phyloP scores from a whole-genome alignment of 139 green algal species.

The Closterium sp. region DNA sequence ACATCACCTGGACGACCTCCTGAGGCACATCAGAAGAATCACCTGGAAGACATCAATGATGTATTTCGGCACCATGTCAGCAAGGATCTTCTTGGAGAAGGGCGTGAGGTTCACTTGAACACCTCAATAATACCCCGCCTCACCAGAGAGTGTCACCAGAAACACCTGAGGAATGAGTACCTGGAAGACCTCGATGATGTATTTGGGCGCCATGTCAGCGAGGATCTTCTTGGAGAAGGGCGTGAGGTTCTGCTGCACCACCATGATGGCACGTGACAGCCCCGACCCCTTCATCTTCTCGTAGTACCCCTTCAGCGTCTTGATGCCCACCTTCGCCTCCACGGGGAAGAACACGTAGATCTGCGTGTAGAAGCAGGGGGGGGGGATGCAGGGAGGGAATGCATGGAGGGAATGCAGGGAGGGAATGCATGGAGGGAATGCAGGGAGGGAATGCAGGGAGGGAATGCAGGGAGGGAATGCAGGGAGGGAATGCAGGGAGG shows the following conservation, averaged over 20 bases:
- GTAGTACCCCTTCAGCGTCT: conserved; percentile 86
- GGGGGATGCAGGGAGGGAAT: not conserved
- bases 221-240: conserved; percentile 74
- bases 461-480: no score
- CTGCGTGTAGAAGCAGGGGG: no score
- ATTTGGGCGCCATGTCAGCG: conserved; percentile 71
- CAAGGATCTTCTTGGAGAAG: conserved; percentile 61
- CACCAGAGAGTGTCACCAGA: no score
- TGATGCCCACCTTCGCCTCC: conserved; percentile 80
- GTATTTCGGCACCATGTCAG: conserved; percentile 73
- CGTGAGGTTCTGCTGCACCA: conserved; percentile 71
- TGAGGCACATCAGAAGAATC: no score
- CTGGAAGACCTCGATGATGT: conserved; percentile 82
- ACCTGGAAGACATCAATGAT: conserved; percentile 85
- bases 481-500: no score
- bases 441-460: no score
- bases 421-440: no score
- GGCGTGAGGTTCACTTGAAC: no score
- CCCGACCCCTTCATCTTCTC: conserved; percentile 87
- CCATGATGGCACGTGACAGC: conserved; percentile 83
- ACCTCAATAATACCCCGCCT: not conserved
- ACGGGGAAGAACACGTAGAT: conserved; percentile 97
- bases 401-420: no score
- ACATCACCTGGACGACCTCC: no score
- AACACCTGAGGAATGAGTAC: conserved; percentile 52